Percentiles rank a stretch among this genome's conserved stretches.
Conservation (phyloP, 2,329 filamentous ascomycete species). For the Neospermospora avenae region DNA sequence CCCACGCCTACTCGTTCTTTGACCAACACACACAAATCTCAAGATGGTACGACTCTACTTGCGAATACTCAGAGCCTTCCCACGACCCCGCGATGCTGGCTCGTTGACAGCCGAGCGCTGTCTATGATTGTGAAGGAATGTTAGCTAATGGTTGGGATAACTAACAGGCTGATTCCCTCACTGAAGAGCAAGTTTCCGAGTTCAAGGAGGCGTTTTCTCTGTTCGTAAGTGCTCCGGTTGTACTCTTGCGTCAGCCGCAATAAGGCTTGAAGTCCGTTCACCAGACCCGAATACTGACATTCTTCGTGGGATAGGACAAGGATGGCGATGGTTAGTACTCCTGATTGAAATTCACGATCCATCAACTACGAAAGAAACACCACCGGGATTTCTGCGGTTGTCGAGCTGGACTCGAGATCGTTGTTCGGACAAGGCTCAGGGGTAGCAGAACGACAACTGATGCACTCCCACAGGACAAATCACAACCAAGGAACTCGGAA, state of each 20-base stretch:
- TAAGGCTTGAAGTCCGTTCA: constrained; percentile 13
- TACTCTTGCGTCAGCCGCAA: constrained; percentile 17
- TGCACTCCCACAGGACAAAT: constrained; percentile 65
- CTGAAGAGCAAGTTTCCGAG: constrained; percentile 99
- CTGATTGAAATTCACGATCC: background rate
- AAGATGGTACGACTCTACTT: constrained; percentile 26
- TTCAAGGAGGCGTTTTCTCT: constrained; percentile 99
- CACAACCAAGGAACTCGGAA: constrained; percentile 86
- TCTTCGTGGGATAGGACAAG: constrained; percentile 62
- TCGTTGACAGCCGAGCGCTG: constrained; percentile 14
- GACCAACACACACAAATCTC: constrained; percentile 5
- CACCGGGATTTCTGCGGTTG: background rate
- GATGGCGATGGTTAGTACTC: constrained; percentile 79
- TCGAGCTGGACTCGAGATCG: background rate
- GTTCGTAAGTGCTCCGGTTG: constrained; percentile 70
- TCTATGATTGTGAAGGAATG: constrained; percentile 8
- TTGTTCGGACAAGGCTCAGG: constrained; percentile 7
- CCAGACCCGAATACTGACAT: constrained; percentile 30
- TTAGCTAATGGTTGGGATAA: constrained; percentile 22
- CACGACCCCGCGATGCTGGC: constrained; percentile 27
- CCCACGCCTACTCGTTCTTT: background rate
- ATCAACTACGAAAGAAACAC: background rate
- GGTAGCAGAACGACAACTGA: constrained; percentile 19
- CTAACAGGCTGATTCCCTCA: constrained; percentile 88
- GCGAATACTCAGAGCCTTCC: constrained; percentile 6